A percentile compares a stretch with the other conserved stretches of the same genome.
Evolutionary conservation across 2,329 filamentous ascomycete genomes (phyloP).

Genomic region (Fusarium metavorans): DNA sequence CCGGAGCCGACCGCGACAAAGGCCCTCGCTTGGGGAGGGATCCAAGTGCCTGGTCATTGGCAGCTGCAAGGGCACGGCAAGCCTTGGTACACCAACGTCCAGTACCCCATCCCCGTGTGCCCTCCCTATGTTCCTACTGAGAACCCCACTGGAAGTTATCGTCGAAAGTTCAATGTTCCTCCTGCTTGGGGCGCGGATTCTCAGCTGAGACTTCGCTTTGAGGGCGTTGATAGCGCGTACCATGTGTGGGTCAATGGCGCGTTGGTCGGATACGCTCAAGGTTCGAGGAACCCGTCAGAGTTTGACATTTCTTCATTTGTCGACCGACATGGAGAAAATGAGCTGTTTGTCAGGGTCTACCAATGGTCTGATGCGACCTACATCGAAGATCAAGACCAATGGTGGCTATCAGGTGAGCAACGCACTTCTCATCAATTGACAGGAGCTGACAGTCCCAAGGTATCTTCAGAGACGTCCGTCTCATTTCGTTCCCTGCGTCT

Average conservation of each 20-base stretch:
- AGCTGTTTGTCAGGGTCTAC: constrained; percentile 74
- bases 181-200: constrained; percentile 58
- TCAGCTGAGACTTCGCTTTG: constrained; percentile 74
- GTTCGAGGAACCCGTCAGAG: constrained; percentile 75
- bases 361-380: constrained; percentile 78
- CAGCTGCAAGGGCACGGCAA: constrained; percentile 75
- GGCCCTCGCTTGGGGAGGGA: constrained; percentile 63
- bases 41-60: constrained; percentile 75
- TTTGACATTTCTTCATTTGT: constrained; percentile 72
- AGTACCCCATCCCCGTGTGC: constrained; percentile 73
- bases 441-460: constrained; percentile 53
- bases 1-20: constrained; percentile 60
- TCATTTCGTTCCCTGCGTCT: constrained; percentile 66
- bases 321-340: constrained; percentile 58
- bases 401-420: constrained; percentile 74
- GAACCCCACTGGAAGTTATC: constrained; percentile 75
- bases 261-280: constrained; percentile 76
- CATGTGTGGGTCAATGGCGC: constrained; percentile 76
- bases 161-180: constrained; percentile 66
- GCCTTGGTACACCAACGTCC: constrained; percentile 77
- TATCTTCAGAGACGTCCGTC: constrained; percentile 75
- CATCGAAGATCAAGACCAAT: constrained; percentile 78
- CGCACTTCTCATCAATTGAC: constrained; percentile 55
- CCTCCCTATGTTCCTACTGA: constrained; percentile 72
- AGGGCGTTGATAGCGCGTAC: constrained; percentile 79